These are phyloP conservation scores for Phytophthora vignae DNA, from an alignment of 352 stramenopile genomes.

Conservation along the genomic window DNA sequence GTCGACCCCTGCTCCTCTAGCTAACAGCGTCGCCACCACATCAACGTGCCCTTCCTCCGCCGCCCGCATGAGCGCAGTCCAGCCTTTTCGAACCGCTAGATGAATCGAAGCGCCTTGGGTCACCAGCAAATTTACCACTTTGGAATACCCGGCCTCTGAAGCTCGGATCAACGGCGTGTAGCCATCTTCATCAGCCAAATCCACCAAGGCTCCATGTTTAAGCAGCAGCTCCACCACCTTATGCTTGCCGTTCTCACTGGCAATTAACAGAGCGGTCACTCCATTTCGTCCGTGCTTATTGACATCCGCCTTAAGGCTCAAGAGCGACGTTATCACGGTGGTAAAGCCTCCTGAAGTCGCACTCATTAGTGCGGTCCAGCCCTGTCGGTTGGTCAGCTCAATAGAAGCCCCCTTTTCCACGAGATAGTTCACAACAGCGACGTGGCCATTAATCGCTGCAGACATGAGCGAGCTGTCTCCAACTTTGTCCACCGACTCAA, in stretches of 20 bases:
- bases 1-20: neutral
- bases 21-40: neutral
- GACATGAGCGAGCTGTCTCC: neutral
- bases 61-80: conserved; percentile 9
- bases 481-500: conserved; percentile 5
- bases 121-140: neutral
- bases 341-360: neutral
- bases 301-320: neutral
- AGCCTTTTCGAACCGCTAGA: neutral
- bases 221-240: conserved; percentile 5
- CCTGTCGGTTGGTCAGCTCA: neutral
- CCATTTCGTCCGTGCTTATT: neutral
- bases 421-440: neutral
- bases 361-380: neutral
- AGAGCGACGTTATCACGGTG: neutral
- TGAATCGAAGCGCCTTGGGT: conserved; percentile 1
- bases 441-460: conserved; percentile 1
- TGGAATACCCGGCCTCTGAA: neutral
- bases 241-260: neutral
- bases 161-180: neutral
- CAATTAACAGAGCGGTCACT: neutral
- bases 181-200: neutral
- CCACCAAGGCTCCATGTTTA: neutral
- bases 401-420: neutral
- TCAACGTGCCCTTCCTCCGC: conserved; percentile 1